Base-by-base conservation (phyloP, 2,329 filamentous ascomycete species). In the Paracorniculantispora psalliotae region DNA sequence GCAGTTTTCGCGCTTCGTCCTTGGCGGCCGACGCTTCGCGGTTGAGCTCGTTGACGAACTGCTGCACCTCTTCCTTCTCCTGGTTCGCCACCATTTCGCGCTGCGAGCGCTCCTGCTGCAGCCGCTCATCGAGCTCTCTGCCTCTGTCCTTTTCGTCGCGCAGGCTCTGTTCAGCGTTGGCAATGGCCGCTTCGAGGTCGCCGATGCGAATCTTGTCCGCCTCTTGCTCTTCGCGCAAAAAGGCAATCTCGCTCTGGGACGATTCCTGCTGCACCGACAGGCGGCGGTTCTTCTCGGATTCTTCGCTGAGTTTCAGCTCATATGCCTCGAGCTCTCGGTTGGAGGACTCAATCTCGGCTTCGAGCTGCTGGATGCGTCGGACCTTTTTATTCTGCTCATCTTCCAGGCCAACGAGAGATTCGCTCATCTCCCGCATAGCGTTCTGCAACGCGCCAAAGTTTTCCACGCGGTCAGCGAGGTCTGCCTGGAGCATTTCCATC, bases 171-270 rank as follows among this genome's bases (percentile, higher is more conserved):
- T 96, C 89, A n/a, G 86, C 83, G 59, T 85, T 88, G 66, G 90
- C 89, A 39, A 97, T 77, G 15, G 88, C 86, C 9, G 91, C 90
- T 69, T 97, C 92, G 8, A 97, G 80, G 68, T 97, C 92, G 39
- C 93, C 91, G 67, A 99, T 97, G 74, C 92, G 92, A 71, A 99
- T 96, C 81, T 99, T 99, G 78, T 99, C 94, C 19, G 84, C 85
- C 73, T 99, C 94, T 73, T 99, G 94, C 76, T 99, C 94, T 70
- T 99, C 94, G 1, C 94, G 87, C 53, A 99, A 74, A 81, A 99
- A 99, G 1, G 90, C 87, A 73, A 97, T 96, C 72, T 99, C 94
- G 61, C 88, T 88, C 67, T 97, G 93, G 59, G 89, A 88, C 5
- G 91, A 96, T 73, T 99, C 94, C 64, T 93, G 88, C 69, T 97